phyloP scores from a whole-genome alignment of 2,329 filamentous ascomycete species.

The Aspergillus pseudoglaucus region DNA sequence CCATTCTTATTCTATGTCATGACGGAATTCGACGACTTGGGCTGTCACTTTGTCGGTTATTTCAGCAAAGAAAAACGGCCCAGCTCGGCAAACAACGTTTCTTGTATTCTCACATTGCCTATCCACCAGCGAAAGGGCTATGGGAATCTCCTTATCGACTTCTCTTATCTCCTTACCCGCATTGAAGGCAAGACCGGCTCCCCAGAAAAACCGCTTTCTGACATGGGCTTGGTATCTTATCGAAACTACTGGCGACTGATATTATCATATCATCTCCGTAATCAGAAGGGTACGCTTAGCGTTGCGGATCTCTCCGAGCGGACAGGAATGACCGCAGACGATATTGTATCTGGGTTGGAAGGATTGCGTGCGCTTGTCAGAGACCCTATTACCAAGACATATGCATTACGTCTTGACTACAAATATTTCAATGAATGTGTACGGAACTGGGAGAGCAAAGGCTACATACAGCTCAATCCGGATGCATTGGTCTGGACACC shows the following conservation, averaged over 20 bases:
- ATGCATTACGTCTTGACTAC: conserved; percentile 81
- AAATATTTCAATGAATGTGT: conserved; percentile 83
- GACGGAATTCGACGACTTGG: conserved; percentile 80
- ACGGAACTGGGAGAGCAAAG: conserved; percentile 79
- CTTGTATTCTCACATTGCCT: conserved; percentile 89
- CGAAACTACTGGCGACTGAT: conserved; percentile 94
- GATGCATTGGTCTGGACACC: conserved; percentile 87
- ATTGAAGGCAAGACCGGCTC: conserved; percentile 92
- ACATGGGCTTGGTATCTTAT: conserved; percentile 96
- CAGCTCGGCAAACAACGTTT: conserved; percentile 93
- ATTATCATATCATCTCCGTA: conserved; percentile 74
- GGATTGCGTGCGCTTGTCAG: conserved; percentile 81
- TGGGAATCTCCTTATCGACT: conserved; percentile 93
- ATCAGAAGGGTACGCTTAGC: conserved; percentile 51
- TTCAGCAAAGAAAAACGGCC: conserved; percentile 98
- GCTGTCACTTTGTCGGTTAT: conserved; percentile 96
- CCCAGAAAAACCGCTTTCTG: conserved; percentile 92
- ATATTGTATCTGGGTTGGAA: conserved; percentile 90
- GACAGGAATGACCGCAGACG: conserved; percentile 92
- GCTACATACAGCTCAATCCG: conserved; percentile 76
- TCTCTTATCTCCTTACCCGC: conserved; percentile 91
- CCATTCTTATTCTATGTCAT: conserved; percentile 99
- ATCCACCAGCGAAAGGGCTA: conserved; percentile 98
- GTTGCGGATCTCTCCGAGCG: conserved; percentile 62
- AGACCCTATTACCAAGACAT: conserved; percentile 80